A percentile compares a stretch with the other conserved stretches of the same genome.
Evolutionary conservation across 2,329 filamentous ascomycete genomes (phyloP).

Genomic region (Trichoderma sp.): DNA sequence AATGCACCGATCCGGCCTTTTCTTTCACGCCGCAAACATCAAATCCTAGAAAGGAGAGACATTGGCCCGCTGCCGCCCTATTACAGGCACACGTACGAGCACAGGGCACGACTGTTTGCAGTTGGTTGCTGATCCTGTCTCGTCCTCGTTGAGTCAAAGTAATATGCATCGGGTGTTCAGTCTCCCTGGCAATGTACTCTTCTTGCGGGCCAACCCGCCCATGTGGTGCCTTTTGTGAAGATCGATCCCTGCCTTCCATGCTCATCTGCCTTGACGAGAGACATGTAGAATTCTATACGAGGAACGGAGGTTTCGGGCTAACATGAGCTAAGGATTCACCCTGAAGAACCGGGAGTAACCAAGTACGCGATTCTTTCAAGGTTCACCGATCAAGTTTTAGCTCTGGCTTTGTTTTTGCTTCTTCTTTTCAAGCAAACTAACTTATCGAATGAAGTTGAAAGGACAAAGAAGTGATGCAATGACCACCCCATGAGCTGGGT

Average conservation of each 20-base stretch:
- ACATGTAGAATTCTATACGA: not conserved
- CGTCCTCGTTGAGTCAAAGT: constrained; percentile 14
- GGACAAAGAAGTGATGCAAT: not conserved
- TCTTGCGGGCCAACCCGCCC: not conserved
- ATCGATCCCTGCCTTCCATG: constrained; percentile 7
- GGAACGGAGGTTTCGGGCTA: not conserved
- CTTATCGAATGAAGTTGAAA: not conserved
- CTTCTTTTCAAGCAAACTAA: not conserved
- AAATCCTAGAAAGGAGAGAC: constrained; percentile 14
- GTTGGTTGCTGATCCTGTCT: constrained; percentile 31
- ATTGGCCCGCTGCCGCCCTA: constrained; percentile 19
- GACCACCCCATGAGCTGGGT: not conserved
- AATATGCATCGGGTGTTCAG: constrained; percentile 20
- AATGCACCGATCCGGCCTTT: not conserved
- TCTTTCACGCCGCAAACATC: constrained; percentile 9
- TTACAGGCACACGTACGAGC: not conserved
- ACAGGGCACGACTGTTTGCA: not conserved
- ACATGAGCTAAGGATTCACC: not conserved
- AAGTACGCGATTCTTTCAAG: not conserved
- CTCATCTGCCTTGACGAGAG: not conserved
- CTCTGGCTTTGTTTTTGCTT: not conserved
- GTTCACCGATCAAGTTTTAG: not conserved
- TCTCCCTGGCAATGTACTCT: constrained; percentile 20
- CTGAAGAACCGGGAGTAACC: not conserved
- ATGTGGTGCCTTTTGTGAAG: constrained; percentile 3